Evolutionary conservation across 805 yeast genomes (phyloP), one percentile per base, ranked within the genome.

Genomic region (Saturnispora halmiae): DNA sequence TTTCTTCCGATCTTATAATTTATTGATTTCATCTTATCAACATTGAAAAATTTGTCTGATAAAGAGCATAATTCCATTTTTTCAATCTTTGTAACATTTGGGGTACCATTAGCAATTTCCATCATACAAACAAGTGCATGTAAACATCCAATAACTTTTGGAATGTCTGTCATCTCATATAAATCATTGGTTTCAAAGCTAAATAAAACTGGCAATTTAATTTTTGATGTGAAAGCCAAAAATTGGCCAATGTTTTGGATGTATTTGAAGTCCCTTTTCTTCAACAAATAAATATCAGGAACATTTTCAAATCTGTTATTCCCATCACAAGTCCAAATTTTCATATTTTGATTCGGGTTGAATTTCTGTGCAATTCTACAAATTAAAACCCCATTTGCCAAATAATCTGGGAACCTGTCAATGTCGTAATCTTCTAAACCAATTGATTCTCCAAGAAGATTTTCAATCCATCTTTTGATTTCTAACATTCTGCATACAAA

Each of bases 221-320:
- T 69, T 44, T 66, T 73, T 42, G 75, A 79, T 24, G 86, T 65
- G 42, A 90, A 73, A 16, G 71, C 66, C 56, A 90, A 80, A 58
- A 90, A 88, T 18, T 77, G 68, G 51, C 86, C 85, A 55, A 92
- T 90, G 56, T 92, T 92, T 55, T 92, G 96, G 0, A 95, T 85
- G 58, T 86, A 95, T 46, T 82, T 77, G 66, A 85, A 92, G 16
- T 40, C 42, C 20, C 38, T 33, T 56, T 86, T 88, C 30, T 88
- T 67, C 43, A 55, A 65, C 32, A 55, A 58, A 55, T 54, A 58
- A 40, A 48, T 54, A 14, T 49, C 45, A 3, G 44, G 43, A 7
- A 46, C 41, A 2, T 48, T 22, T 5, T 41, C 33, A 29, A 40
- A 44, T 36, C 43, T 42, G 55, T 50, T 31, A 21, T 26, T 25